Conservation (phyloP, 2,329 filamentous ascomycete species). For the Apiospora arundinis region DNA sequence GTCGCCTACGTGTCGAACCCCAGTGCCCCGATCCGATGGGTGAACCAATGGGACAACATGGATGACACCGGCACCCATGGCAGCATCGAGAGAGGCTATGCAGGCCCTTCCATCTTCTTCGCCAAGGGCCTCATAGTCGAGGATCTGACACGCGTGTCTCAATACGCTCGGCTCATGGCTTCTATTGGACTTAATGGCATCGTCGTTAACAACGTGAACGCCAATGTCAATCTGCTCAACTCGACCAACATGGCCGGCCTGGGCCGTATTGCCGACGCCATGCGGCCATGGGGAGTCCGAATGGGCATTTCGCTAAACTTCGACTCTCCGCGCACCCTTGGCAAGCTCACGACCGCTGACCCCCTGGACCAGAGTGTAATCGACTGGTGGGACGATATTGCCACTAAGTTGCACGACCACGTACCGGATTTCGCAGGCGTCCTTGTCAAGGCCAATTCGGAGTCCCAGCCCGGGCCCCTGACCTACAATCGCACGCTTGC, state of each 20-base stretch:
- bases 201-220: slow-evolving; percentile 76
- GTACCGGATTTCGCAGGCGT: slow-evolving; percentile 74
- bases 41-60: slow-evolving; percentile 78
- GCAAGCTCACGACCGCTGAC: slow-evolving; percentile 66
- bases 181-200: slow-evolving; percentile 72
- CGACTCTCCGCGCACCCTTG: slow-evolving; percentile 64
- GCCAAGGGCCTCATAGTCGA: slow-evolving; percentile 59
- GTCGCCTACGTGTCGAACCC: slow-evolving; percentile 60
- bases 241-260: slow-evolving; percentile 66
- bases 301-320: slow-evolving; percentile 73
- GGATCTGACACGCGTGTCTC: slow-evolving; percentile 63
- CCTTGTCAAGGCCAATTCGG: slow-evolving; percentile 74
- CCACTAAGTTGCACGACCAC: slow-evolving; percentile 61
- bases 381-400: slow-evolving; percentile 67
- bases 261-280: slow-evolving; percentile 65
- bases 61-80: slow-evolving; percentile 48
- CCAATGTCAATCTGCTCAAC: slow-evolving; percentile 63
- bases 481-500: slow-evolving; percentile 74
- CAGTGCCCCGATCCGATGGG: slow-evolving; percentile 64
- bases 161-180: slow-evolving; percentile 71
- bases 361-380: slow-evolving; percentile 67
- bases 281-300: slow-evolving; percentile 71
- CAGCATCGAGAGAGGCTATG: slow-evolving; percentile 72
- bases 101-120: slow-evolving; percentile 73
- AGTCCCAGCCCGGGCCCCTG: slow-evolving; percentile 73